Evolutionary conservation across 805 yeast species (phyloP).

Genomic region (Candida rishiriensis): DNA sequence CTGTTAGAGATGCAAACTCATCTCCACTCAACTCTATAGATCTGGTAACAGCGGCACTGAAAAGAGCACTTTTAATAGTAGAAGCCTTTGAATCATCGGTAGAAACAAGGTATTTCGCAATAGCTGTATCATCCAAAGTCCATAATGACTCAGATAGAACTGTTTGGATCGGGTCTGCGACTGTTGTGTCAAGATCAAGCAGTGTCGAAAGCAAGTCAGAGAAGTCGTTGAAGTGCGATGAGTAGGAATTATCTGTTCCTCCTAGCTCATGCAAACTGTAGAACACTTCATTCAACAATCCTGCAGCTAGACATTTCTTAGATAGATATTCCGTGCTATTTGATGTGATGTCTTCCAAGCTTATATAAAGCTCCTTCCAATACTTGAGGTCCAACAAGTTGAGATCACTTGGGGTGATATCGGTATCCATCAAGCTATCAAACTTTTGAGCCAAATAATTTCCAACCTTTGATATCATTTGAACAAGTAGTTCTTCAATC

Average conservation of each 20-base stretch:
- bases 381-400: conserved; percentile 19
- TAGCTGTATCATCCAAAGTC: conserved; percentile 10
- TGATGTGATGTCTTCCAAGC: background rate
- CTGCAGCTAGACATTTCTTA: conserved; percentile 16
- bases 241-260: background rate
- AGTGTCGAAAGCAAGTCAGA: background rate
- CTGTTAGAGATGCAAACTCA: conserved; percentile 1
- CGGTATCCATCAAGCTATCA: background rate
- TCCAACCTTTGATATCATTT: conserved; percentile 42
- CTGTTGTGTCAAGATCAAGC: background rate
- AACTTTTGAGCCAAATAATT: conserved; percentile 30
- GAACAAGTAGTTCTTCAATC: conserved; percentile 29
- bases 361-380: conserved; percentile 20
- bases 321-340: background rate
- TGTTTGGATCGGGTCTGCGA: background rate
- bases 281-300: conserved; percentile 27
- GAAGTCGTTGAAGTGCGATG: conserved; percentile 1
- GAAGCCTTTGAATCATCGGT: background rate
- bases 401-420: conserved; percentile 5
- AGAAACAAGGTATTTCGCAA: conserved; percentile 2
- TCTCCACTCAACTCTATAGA: conserved; percentile 1
- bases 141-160: conserved; percentile 17
- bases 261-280: conserved; percentile 8
- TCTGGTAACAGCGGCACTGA: conserved; percentile 2
- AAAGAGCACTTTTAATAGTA: conserved; percentile 1